Conservation (phyloP, 169 alveolate genomes). For the Eimeria tenella region DNA sequence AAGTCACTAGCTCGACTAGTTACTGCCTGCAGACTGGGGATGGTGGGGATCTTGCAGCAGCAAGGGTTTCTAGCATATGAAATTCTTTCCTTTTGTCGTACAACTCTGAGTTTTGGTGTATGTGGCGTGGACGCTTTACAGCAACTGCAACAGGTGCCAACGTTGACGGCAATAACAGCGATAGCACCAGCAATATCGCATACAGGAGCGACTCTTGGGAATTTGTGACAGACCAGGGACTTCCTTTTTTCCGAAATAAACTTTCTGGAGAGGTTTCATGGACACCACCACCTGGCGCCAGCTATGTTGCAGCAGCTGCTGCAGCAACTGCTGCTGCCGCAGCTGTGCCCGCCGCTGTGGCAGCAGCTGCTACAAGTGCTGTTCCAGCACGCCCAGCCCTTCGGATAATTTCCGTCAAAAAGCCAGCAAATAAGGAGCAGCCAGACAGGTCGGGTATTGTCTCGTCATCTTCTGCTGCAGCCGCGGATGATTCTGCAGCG, state of each 20-base stretch:
- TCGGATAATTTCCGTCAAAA: conserved; percentile 15
- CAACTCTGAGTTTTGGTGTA: no score
- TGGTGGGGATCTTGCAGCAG: no score
- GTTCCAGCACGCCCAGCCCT: conserved; percentile 41
- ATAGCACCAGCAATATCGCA: conserved; percentile 11
- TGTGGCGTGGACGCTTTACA: not conserved
- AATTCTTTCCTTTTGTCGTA: no score
- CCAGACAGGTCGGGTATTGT: not conserved
- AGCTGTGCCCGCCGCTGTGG: conserved; percentile 50
- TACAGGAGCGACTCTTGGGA: conserved; percentile 30
- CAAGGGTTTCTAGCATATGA: no score
- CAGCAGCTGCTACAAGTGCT: conserved; percentile 37
- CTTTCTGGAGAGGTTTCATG: conserved; percentile 44
- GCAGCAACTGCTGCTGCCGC: conserved; percentile 57
- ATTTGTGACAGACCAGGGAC: conserved; percentile 68
- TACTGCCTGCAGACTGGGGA: no score
- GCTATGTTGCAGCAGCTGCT: conserved; percentile 49
- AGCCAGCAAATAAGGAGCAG: conserved; percentile 20
- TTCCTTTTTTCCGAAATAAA: conserved; percentile 61
- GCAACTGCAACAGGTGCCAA: not conserved
- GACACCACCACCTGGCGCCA: conserved; percentile 71
- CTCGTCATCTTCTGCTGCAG: not conserved
- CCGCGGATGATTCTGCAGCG: not conserved
- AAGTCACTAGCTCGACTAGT: not conserved
- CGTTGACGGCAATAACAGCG: not conserved